Evolutionary conservation across 1,284 basidiomycete species (phyloP).

Genomic region (Kwoniella shivajii): DNA sequence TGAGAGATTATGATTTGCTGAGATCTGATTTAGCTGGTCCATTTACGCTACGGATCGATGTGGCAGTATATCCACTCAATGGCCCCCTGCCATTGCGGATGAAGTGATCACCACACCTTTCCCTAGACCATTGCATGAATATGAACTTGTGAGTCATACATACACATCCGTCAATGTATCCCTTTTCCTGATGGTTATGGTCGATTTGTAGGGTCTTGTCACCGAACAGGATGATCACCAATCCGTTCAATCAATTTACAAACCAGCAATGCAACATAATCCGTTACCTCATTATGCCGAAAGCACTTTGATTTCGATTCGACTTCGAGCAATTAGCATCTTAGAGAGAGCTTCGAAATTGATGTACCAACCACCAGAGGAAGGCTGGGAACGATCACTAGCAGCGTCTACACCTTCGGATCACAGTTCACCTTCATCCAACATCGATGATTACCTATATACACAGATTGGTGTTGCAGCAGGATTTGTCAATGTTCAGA

Average conservation of each 20-base stretch:
- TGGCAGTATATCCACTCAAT: constrained; percentile 36
- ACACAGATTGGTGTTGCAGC: constrained; percentile 14
- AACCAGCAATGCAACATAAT: constrained; percentile 5
- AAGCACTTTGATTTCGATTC: constrained; percentile 26
- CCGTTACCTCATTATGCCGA: constrained; percentile 27
- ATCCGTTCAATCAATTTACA: constrained; percentile 25
- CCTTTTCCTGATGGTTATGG: too few relatives aligned
- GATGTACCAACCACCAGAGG: constrained; percentile 43
- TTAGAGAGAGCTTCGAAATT: constrained; percentile 43
- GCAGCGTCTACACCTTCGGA: background rate
- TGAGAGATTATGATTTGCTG: background rate
- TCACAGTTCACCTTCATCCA: constrained; percentile 10
- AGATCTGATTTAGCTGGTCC: constrained; percentile 34
- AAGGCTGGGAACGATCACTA: constrained; percentile 25
- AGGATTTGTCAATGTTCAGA: background rate
- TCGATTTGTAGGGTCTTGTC: constrained; percentile 32
- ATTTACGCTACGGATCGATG: constrained; percentile 37
- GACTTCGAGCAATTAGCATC: constrained; percentile 33
- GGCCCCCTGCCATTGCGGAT: constrained; percentile 36
- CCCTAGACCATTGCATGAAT: constrained; percentile 44
- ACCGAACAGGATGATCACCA: constrained; percentile 31
- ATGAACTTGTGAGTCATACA: constrained; percentile 36
- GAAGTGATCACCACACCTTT: constrained; percentile 42
- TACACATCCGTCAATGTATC: background rate
- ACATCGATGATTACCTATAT: constrained; percentile 36